Evolutionary conservation across 2,329 filamentous ascomycete species (phyloP).

Genomic region (Epicoccum sorghinum): DNA sequence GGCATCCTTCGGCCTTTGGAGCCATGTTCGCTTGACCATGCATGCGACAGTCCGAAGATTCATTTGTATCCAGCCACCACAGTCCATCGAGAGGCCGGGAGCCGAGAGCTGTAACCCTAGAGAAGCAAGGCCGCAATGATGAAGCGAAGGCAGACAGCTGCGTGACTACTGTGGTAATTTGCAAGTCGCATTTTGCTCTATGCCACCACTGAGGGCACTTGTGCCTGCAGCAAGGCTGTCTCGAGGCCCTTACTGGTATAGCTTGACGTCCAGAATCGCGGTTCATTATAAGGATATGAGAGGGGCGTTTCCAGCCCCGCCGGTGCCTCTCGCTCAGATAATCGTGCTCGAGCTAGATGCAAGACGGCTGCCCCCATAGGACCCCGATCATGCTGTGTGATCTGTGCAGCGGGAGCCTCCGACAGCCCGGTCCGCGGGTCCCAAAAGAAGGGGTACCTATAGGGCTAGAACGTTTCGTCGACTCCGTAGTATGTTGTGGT

Average conservation of each 20-base stretch:
- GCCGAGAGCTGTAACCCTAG: not conserved
- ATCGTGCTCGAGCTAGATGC: not conserved
- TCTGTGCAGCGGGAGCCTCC: constrained; percentile 8
- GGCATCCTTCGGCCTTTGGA: not conserved
- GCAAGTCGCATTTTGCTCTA: too few relatives aligned
- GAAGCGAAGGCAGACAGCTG: too few relatives aligned
- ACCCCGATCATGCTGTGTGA: constrained; percentile 3
- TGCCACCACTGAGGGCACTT: not conserved
- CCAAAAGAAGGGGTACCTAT: not conserved
- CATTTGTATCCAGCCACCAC: not conserved
- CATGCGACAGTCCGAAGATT: not conserved
- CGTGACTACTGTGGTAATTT: too few relatives aligned
- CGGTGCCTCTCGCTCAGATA: not conserved
- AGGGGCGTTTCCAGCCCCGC: not conserved
- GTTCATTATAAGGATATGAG: not conserved
- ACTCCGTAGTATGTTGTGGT: not conserved
- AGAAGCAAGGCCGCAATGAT: not conserved
- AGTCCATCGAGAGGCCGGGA: not conserved
- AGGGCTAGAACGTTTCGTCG: not conserved
- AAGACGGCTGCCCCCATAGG: not conserved
- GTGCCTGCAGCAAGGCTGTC: constrained; percentile 1
- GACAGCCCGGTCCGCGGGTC: constrained; percentile 1
- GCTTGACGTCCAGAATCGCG: not conserved
- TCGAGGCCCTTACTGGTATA: not conserved
- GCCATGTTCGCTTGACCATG: constrained; percentile 5